Percentiles rank a stretch among this genome's conserved stretches.
phyloP scores from a whole-genome alignment of 495 filamentous ascomycete species.

The Podospora appendiculata region DNA sequence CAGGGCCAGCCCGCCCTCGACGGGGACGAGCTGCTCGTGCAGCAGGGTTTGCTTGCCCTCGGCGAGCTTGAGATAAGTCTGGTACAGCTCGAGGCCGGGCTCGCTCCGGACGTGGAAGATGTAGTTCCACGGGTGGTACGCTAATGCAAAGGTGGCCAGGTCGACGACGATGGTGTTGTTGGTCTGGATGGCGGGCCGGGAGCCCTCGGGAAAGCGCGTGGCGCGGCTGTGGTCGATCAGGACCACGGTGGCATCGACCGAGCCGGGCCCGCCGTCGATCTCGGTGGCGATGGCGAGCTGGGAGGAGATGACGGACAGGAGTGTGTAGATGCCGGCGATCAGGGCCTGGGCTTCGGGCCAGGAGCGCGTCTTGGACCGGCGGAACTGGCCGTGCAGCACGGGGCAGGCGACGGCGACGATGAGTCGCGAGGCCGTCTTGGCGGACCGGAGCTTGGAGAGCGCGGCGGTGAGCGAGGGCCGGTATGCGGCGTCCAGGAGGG shows the following conservation, averaged over 20 bases:
- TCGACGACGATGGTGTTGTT: conserved; percentile 53
- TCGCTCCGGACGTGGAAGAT: conserved; percentile 61
- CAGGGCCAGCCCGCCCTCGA: conserved; percentile 42
- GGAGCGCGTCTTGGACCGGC: conserved; percentile 45
- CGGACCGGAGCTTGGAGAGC: conserved; percentile 34
- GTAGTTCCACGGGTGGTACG: conserved; percentile 57
- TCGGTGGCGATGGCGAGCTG: conserved; percentile 52
- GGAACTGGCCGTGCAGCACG: conserved; percentile 35
- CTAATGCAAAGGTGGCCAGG: conserved; percentile 56
- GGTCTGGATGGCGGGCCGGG: conserved; percentile 20
- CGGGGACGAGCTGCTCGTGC: conserved; percentile 33
- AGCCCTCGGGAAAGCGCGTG: conserved; percentile 20
- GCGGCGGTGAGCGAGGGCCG: conserved; percentile 41
- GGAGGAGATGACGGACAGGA: conserved; percentile 61
- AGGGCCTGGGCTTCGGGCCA: conserved; percentile 58
- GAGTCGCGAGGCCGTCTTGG: conserved; percentile 33
- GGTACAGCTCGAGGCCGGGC: conserved; percentile 40
- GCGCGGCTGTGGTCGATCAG: conserved; percentile 54
- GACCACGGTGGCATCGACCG: conserved; percentile 71
- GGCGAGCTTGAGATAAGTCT: conserved; percentile 33
- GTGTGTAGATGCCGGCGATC: conserved; percentile 68
- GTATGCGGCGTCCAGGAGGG: conserved; percentile 48
- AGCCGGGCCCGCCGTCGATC: conserved; percentile 50
- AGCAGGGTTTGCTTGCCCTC: conserved; percentile 36
- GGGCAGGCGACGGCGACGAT: conserved; percentile 49